Base-by-base conservation (phyloP, 1,284 basidiomycete species). In the Xerocomus cyaneibrunnescens region DNA sequence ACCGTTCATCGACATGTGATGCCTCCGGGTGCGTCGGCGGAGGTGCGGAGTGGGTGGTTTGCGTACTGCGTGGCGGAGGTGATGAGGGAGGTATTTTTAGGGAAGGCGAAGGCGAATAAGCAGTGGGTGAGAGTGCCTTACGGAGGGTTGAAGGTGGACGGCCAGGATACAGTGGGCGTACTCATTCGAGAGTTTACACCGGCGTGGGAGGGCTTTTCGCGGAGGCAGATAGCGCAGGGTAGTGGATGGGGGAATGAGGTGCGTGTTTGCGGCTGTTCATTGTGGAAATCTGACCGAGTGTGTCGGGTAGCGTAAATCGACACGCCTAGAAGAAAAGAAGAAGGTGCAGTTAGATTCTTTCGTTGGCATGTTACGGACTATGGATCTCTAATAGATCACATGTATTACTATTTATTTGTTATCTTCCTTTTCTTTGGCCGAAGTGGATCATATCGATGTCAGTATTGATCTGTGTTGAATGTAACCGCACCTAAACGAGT, bases 321-420 rank as follows among this genome's bases (percentile, higher is more conserved):
- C 36, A 7, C 50, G 17, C 16, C 28, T 37, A 30, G 45, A 52
- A 19, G 36, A 40, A 16, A 54, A 54, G 35, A 36, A 44, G 37
- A 55, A 54, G 30, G 32, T 31, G 5, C 30, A 48, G 23, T 40
- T 30, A 42, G 34, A 49, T 19, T 32, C 50, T 7, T 48, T 59
- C 32, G 50, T 40, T 8, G 48, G 50, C 36, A 60, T 57, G 52
- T 27, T 60, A 23, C 55, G 58, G 28, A 45, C 52, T n/a, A 54
- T 57, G 55, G 19, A 43, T 1, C 28, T 32, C 10, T 55, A 16
- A 28, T 50, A 8, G 23, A 27, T 39, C 31, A 13, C n/a, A 25
- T 41, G 22, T 23, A 30, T 19, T n/a, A 4, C 36, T 36, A 7
- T 31, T 46, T 31, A 12, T 8, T 12, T 7, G n/a, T n/a, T n/a